These are phyloP conservation scores for Diaporthe citrichinensis DNA, from an alignment of 2,329 filamentous ascomycete species.

Conservation along the genomic window DNA sequence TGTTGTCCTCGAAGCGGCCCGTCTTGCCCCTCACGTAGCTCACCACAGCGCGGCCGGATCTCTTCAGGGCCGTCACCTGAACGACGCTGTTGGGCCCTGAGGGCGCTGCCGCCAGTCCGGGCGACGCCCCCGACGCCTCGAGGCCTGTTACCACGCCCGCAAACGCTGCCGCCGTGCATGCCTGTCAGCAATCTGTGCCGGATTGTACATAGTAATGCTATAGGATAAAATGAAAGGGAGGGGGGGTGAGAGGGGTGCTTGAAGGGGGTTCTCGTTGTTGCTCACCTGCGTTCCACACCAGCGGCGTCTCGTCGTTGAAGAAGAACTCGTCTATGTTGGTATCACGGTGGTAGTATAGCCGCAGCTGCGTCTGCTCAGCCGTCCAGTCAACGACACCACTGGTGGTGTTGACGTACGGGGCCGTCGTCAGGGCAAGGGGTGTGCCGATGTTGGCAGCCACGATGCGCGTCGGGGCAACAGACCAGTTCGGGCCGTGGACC, in stretches of 20 bases:
- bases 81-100: neutral
- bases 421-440: neutral
- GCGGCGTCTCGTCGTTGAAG: neutral
- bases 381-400: neutral
- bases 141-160: neutral
- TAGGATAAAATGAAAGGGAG: neutral
- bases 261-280: neutral
- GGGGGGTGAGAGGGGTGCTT: neutral
- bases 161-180: neutral
- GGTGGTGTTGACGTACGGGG: neutral
- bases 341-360: slow-evolving; percentile 4
- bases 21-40: slow-evolving; percentile 1
- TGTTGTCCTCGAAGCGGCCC: neutral
- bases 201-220: neutral
- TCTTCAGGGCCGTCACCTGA: neutral
- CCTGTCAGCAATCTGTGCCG: neutral
- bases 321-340: slow-evolving; percentile 6
- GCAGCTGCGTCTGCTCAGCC: neutral
- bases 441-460: slow-evolving; percentile 4
- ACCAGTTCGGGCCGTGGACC: neutral
- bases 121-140: neutral
- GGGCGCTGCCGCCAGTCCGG: neutral
- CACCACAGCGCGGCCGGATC: neutral
- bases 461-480: neutral
- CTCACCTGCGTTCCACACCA: slow-evolving; percentile 2